Conservation (phyloP, 495 filamentous ascomycete species). For the Elasticomyces elasticus region DNA sequence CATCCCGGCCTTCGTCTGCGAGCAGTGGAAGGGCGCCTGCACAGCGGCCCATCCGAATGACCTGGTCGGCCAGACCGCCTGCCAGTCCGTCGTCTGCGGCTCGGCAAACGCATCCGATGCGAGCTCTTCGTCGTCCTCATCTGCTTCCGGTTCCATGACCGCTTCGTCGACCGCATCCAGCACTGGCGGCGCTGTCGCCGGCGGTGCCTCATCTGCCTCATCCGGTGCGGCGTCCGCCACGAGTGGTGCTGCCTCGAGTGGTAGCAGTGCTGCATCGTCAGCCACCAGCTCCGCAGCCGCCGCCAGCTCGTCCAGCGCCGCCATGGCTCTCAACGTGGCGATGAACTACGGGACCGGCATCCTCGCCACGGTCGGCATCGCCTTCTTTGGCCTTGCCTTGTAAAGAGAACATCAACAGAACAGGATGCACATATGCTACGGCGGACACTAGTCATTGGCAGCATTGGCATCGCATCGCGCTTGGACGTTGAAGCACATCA, state of each 20-base stretch:
- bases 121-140: slow-evolving; percentile 22
- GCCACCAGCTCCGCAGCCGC: slow-evolving; percentile 24
- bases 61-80: slow-evolving; percentile 37
- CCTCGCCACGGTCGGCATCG: slow-evolving; percentile 40
- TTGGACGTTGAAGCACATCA: neutral
- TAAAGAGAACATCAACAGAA: slow-evolving; percentile 24
- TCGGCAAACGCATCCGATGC: slow-evolving; percentile 37
- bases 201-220: neutral
- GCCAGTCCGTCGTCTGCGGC: slow-evolving; percentile 39
- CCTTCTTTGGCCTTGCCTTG: slow-evolving; percentile 42
- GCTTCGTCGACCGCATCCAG: slow-evolving; percentile 15
- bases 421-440: no score
- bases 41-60: slow-evolving; percentile 38
- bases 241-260: slow-evolving; percentile 3
- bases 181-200: neutral
- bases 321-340: slow-evolving; percentile 30
- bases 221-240: neutral
- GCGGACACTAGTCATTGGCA: no score
- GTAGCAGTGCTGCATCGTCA: slow-evolving; percentile 10
- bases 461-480: no score
- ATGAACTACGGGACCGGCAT: slow-evolving; percentile 43
- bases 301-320: slow-evolving; percentile 34
- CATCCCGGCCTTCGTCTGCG: slow-evolving; percentile 50
- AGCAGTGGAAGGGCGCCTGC: slow-evolving; percentile 42
- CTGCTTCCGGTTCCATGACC: slow-evolving; percentile 12